A percentile compares a stretch with the other conserved stretches of the same genome.
Conservation (phyloP, 2,329 filamentous ascomycete species). For the Ophiocordyceps polyrhachis-furcata region DNA sequence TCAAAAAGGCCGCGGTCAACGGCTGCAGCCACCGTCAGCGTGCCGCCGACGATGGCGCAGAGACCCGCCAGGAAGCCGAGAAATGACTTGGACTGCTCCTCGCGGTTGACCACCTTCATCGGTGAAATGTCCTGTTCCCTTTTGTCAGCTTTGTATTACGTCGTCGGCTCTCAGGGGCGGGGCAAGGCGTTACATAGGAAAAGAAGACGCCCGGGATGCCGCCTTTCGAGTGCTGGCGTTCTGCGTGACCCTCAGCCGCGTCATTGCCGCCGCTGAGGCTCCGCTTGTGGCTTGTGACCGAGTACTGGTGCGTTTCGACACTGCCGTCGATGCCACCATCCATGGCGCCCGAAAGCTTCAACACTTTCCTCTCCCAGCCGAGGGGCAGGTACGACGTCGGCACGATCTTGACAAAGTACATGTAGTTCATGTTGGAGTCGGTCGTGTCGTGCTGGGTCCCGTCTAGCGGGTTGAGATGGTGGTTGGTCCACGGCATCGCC, state of each 20-base stretch:
- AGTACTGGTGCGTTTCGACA: constrained; percentile 96
- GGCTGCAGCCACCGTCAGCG: constrained; percentile 85
- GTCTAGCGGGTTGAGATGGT: constrained; percentile 86
- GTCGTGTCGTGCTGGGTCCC: constrained; percentile 55
- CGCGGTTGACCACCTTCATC: constrained; percentile 98
- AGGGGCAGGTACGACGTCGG: constrained; percentile 87
- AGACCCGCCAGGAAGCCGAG: constrained; percentile 83
- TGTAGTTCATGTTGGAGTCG: constrained; percentile 82
- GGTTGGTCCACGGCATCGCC: constrained; percentile 56
- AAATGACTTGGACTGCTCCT: constrained; percentile 76
- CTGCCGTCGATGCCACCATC: constrained; percentile 50
- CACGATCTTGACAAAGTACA: constrained; percentile 99
- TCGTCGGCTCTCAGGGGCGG: background rate
- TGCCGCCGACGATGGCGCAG: constrained; percentile 87
- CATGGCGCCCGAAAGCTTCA: constrained; percentile 10
- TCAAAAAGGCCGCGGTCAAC: constrained; percentile 86
- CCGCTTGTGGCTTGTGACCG: constrained; percentile 88
- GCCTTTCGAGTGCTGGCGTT: constrained; percentile 72
- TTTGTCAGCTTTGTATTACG: background rate
- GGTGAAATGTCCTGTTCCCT: constrained; percentile 70
- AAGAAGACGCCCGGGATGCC: constrained; percentile 98
- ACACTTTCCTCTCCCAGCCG: constrained; percentile 53
- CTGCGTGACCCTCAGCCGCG: constrained; percentile 72
- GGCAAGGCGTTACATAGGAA: constrained; percentile 54
- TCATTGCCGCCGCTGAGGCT: constrained; percentile 73